Evolutionary conservation across 2,329 filamentous ascomycete species (phyloP), one percentile per base, ranked within the genome.

Genomic region (Helicocarpus griseus): DNA sequence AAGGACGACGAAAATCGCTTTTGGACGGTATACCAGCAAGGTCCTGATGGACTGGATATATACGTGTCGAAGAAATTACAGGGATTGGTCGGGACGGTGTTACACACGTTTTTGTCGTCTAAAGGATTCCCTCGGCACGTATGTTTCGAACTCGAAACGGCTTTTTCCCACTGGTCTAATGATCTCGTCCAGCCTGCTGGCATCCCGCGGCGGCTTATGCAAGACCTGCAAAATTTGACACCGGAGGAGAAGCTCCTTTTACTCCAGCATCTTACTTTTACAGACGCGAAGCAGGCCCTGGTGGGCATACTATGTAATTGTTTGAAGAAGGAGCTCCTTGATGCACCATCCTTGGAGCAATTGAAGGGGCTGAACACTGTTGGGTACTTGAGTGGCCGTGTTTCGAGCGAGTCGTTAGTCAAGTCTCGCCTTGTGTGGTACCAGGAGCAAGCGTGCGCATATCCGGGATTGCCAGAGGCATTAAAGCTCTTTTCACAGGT

Each of bases 91-190:
- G 67, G 70, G 14, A 71, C 70, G 5, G 59, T 75, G 3, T 53
- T 76, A 8, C 73, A 76, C 52, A 73, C 73, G 1, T 76, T 70
- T 53, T 58, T 74, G 4, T 73, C 72, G 1, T 67, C 65, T 29
- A 66, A 66, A 47, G 70, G 67, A 17, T 64, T 68, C 21, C 60
- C 66, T 22, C 65, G 72, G 6, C 62, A 65, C 52, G 59, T 65
- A 40, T 69, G 71, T 51, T 68, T 73, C 36, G 63, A 68, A 44
- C 62, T 63, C 1, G 72, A 74, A 55, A 60, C 64, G 2, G 61
- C 63, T 13, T 58, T 73, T 40, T 65, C 68, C 3, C 56, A 58
- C 17, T 73, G 67, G 62, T 65, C 62, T 2, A 59, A 64, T 8
- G 60, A 62, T 48, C 36, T 65, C 14, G 60, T 60, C 19, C 59